These are phyloP conservation scores for Talaromyces liani DNA, from an alignment of 495 filamentous ascomycete species.

Conservation along the genomic window DNA sequence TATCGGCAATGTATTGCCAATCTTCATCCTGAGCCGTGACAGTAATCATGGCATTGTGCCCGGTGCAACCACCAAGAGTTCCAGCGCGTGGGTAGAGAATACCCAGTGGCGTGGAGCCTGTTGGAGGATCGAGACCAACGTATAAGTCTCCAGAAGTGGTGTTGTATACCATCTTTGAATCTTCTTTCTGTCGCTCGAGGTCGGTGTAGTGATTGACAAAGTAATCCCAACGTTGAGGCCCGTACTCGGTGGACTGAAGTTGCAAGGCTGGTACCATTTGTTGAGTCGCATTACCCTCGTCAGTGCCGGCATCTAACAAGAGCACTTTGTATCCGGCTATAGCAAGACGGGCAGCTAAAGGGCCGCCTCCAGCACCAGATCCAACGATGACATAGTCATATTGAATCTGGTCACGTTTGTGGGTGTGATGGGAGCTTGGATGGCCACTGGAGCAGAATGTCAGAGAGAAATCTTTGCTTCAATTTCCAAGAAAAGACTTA, in stretches of 20 bases:
- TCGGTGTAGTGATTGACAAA: slow-evolving; percentile 40
- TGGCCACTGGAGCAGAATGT: background rate
- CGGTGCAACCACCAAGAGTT: slow-evolving; percentile 39
- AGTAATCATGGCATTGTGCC: slow-evolving; percentile 40
- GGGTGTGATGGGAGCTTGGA: background rate
- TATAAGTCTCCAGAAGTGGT: slow-evolving; percentile 31
- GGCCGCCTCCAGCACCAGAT: slow-evolving; percentile 57
- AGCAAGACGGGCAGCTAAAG: slow-evolving; percentile 54
- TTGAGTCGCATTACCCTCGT: slow-evolving; percentile 39
- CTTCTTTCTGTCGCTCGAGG: slow-evolving; percentile 27
- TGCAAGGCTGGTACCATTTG: slow-evolving; percentile 33
- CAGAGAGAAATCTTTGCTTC: too few relatives aligned
- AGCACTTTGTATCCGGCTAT: slow-evolving; percentile 52
- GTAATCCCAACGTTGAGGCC: slow-evolving; percentile 37
- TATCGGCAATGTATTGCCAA: slow-evolving; percentile 33
- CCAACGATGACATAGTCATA: slow-evolving; percentile 66
- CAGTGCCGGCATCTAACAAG: slow-evolving; percentile 57
- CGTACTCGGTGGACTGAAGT: slow-evolving; percentile 31
- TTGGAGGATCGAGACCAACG: slow-evolving; percentile 30
- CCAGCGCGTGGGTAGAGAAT: slow-evolving; percentile 41
- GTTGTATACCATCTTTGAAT: slow-evolving; percentile 38
- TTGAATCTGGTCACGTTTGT: slow-evolving; percentile 9
- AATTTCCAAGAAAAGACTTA: background rate
- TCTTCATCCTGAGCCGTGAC: slow-evolving; percentile 35
- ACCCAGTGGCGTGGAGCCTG: slow-evolving; percentile 30